Evolutionary conservation across 179 eudicot genomes (phyloP), one percentile per base, ranked within the genome.

Genomic region (Actinidia polygama): DNA sequence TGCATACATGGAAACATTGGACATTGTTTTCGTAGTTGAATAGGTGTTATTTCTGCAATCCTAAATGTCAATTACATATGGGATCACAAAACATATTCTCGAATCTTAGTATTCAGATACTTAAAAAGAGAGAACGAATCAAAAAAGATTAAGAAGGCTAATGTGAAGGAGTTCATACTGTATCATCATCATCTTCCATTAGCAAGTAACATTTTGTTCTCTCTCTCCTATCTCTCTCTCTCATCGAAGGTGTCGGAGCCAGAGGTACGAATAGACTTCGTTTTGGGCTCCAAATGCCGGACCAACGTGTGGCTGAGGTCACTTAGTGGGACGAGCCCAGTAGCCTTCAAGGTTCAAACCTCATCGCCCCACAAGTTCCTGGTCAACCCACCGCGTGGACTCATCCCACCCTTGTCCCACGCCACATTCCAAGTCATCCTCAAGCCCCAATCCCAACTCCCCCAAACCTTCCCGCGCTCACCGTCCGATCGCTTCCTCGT

Each of bases 341-440:
- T 88, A 0, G 91, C 90, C 46, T 90, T 90, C 91, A 90, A 90
- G 81, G 78, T 90, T 82, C 92, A 87, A 49, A 90, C 92, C 46
- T 90, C 92, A 0, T 90, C 92, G 18, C 92, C 92, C 0, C 84
- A 88, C 79, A 90, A 88, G 50, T 90, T 90, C 90, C 91, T 88
- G 0, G 92, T 90, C 46, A 90, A 88, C 79, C 91, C 91, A 15
- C 91, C 91, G 24, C 68, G 79, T 62, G 92, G 92, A 77, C 86
- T 87, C 79, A 81, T 90, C 69, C 84, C 88, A 4, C 92, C 92
- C 12, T 82, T 88, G 26, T 81, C 89, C 73, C 23, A 78, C 83
- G 19, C 88, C 82, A 79, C 88, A 36, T 85, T 90, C 87, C 92
- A 90, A 67, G 64, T 90, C 83, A 82, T 90, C 79, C 91, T 90